Conservation (phyloP, 495 filamentous ascomycete genomes). For the Penicillium waksmanii region DNA sequence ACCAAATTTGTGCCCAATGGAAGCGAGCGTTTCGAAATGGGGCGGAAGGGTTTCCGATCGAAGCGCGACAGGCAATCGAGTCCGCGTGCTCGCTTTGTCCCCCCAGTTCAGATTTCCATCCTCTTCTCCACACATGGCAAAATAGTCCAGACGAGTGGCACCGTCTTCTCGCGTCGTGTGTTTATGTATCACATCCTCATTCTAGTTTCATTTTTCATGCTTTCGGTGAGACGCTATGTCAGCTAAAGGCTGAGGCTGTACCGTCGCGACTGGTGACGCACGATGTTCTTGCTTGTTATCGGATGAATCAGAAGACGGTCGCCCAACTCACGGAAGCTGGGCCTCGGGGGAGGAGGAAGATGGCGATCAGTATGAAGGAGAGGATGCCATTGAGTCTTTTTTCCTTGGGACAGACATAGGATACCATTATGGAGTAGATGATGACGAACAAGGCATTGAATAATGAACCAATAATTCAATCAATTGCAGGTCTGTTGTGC, state of each 20-base stretch:
- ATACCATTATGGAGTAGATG: not conserved
- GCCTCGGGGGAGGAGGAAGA: conserved; percentile 17
- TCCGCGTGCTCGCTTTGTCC: conserved; percentile 24
- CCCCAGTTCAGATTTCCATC: conserved; percentile 38
- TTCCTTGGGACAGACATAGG: not conserved
- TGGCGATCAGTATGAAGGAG: conserved; percentile 38
- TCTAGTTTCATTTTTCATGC: conserved; percentile 63
- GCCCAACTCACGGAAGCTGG: conserved; percentile 30
- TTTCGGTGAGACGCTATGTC: conserved; percentile 63
- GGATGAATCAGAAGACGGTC: conserved; percentile 39
- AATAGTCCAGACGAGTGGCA: conserved; percentile 42
- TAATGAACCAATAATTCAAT: not conserved
- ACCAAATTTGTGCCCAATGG: conserved; percentile 27
- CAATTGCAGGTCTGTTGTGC: not conserved
- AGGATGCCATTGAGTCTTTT: conserved; percentile 37
- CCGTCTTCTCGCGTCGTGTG: conserved; percentile 62
- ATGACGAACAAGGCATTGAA: not conserved
- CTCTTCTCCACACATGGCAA: conserved; percentile 49
- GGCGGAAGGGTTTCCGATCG: conserved; percentile 26
- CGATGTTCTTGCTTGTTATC: conserved; percentile 36
- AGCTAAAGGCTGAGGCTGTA: conserved; percentile 58
- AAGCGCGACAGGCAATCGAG: conserved; percentile 29
- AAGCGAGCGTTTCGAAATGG: conserved; percentile 6
- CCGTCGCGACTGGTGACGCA: conserved; percentile 33
- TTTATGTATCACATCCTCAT: conserved; percentile 51